Evolutionary conservation across 2,329 filamentous ascomycete species (phyloP).

Genomic region (Trichoderma pleuroti): DNA sequence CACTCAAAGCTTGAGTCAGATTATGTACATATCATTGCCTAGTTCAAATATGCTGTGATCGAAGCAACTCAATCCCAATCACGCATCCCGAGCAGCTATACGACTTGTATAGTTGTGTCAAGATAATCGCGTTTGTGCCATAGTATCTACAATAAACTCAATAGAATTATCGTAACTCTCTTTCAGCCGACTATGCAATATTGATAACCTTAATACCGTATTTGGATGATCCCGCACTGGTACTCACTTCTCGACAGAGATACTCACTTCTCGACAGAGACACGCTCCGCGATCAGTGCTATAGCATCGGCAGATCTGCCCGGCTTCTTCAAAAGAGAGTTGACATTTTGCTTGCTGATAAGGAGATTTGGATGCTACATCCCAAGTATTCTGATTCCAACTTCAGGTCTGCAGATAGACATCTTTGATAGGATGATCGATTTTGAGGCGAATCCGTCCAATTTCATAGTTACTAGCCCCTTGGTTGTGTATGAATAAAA

Average conservation of each 20-base stretch:
- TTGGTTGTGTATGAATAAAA: no score
- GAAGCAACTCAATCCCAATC: background rate
- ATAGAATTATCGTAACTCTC: background rate
- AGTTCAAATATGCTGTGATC: background rate
- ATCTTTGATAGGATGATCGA: no score
- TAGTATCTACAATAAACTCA: background rate
- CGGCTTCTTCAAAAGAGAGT: no score
- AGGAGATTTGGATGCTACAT: no score
- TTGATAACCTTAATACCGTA: background rate
- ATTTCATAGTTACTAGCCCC: no score
- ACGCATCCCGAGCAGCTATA: background rate
- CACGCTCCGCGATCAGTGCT: background rate
- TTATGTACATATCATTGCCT: background rate
- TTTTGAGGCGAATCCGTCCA: no score
- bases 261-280: background rate
- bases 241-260: background rate
- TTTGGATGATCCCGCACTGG: rapidly evolving
- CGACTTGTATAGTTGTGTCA: background rate
- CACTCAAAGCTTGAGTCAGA: background rate
- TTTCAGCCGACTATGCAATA: background rate
- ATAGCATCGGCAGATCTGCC: background rate
- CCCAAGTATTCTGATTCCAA: no score
- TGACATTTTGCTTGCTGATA: no score
- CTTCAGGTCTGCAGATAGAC: no score
- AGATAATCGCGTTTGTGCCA: background rate